Conservation (phyloP, 1,284 basidiomycete species). For the Vanrija pseudolonga region DNA sequence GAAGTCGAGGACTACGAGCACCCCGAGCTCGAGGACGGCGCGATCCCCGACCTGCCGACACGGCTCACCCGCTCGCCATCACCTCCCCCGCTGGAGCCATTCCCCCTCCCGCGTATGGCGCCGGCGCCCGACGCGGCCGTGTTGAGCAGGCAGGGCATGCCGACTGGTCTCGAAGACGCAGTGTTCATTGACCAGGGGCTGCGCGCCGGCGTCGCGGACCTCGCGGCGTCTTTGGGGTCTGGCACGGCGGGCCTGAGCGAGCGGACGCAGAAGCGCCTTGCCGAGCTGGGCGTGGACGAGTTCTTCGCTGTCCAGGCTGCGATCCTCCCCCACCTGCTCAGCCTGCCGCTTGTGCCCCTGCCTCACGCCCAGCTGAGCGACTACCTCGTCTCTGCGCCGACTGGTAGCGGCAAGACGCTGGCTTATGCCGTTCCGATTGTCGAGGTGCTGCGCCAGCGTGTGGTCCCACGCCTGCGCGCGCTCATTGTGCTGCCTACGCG, state of each 20-base stretch:
- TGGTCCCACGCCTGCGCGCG: conserved; percentile 81
- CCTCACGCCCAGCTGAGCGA: conserved; percentile 69
- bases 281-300: conserved; percentile 71
- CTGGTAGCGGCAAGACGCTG: conserved; percentile 94
- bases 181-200: conserved; percentile 63
- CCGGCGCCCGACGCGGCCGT: conserved; percentile 65
- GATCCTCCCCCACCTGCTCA: conserved; percentile 39
- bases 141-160: conserved; percentile 72
- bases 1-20: conserved; percentile 13
- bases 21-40: conserved; percentile 1
- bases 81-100: conserved; percentile 50
- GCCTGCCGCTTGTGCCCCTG: conserved; percentile 57
- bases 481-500: conserved; percentile 89
- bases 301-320: conserved; percentile 64
- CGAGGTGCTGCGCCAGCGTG: conserved; percentile 70
- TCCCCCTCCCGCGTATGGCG: conserved; percentile 67
- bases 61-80: conserved; percentile 14
- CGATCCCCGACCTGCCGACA: conserved; percentile 17
- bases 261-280: conserved; percentile 61
- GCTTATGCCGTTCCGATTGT: conserved; percentile 90
- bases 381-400: conserved; percentile 94
- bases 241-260: conserved; percentile 56
- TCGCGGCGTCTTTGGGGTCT: conserved; percentile 44
- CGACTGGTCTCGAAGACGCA: conserved; percentile 67
- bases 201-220: conserved; percentile 53